Evolutionary conservation across 805 yeast genomes (phyloP), one percentile per base, ranked within the genome.

Genomic region (Candida anglica): DNA sequence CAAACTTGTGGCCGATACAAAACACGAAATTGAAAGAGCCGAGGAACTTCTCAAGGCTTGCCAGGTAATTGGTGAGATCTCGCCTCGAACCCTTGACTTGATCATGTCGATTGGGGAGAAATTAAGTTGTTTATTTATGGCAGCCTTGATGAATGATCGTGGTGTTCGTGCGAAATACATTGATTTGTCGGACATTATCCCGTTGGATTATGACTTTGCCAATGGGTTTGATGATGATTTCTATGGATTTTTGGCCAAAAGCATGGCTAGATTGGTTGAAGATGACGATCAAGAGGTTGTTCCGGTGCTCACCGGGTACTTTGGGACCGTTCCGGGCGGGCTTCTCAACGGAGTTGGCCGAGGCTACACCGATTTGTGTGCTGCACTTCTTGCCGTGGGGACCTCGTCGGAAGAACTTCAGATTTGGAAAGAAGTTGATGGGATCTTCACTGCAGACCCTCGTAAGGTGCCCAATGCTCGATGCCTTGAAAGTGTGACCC

Each of bases 351-450:
- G 94, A 33, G 95, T 93, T 37, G 98, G 98, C 28, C 79, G 98
- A 54, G 98, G 98, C 24, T 93, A 93, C 62, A 93, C 98, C 7
- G 98, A 93, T 58, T 68, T 93, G 48, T 93, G 98, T 69, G 98
- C 98, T 14, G 98, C 98, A 1, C 71, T 93, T 52, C 75, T 88
- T 25, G 96, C 98, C 0, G 98, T 93, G 19, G 98, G 97, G 1
- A 62, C 83, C 32, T 77, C 73, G 42, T 97, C 98, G 4, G 94
- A 87, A 28, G 98, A 93, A 62, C 71, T 93, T 42, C 98, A 93
- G 65, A 86, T 93, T 32, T 93, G 98, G 98, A 93, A 93, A 52
- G 98, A 93, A 66, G 98, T 93, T 33, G 98, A 93, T 57, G 98
- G 98, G 49, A 93, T 93, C 25, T 93, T 93, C 68, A 89, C 98